Conservation (phyloP, 371 early-diverging fungal genomes). For the Lichtheimia ornata region DNA sequence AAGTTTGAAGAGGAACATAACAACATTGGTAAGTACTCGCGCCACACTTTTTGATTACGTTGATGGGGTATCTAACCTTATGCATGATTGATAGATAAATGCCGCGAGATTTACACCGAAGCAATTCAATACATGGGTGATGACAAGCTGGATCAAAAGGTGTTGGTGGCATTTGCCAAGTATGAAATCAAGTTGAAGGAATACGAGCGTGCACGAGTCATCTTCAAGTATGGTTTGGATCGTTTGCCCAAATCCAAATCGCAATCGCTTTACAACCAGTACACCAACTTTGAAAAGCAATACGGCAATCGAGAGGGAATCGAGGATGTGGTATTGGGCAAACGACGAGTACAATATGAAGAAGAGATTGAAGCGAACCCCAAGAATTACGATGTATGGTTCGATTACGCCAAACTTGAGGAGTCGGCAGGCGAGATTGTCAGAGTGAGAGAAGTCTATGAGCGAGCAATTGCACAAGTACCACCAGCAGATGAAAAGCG, state of each 20-base stretch:
- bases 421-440: constrained; percentile 77
- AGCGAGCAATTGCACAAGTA: constrained; percentile 90
- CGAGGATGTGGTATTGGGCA: constrained; percentile 86
- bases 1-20: constrained; percentile 90
- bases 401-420: constrained; percentile 90
- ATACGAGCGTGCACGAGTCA: constrained; percentile 91
- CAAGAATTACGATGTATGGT: constrained; percentile 94
- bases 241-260: constrained; percentile 82
- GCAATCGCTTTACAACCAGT: constrained; percentile 88
- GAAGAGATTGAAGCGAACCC: constrained; percentile 79
- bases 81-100: constrained; percentile 57
- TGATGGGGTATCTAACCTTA: background rate
- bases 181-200: constrained; percentile 91
- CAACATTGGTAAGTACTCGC: constrained; percentile 58
- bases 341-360: constrained; percentile 90
- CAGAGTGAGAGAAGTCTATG: constrained; percentile 90
- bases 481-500: constrained; percentile 90
- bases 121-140: constrained; percentile 91
- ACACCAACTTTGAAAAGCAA: constrained; percentile 96
- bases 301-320: constrained; percentile 87
- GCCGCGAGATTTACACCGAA: constrained; percentile 82
- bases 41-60: too few relatives aligned
- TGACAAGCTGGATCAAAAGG: constrained; percentile 85
- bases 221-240: constrained; percentile 93
- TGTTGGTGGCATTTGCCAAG: constrained; percentile 93